Base-by-base conservation (phyloP, 1,284 basidiomycete species). In the Stereum hirsutum region DNA sequence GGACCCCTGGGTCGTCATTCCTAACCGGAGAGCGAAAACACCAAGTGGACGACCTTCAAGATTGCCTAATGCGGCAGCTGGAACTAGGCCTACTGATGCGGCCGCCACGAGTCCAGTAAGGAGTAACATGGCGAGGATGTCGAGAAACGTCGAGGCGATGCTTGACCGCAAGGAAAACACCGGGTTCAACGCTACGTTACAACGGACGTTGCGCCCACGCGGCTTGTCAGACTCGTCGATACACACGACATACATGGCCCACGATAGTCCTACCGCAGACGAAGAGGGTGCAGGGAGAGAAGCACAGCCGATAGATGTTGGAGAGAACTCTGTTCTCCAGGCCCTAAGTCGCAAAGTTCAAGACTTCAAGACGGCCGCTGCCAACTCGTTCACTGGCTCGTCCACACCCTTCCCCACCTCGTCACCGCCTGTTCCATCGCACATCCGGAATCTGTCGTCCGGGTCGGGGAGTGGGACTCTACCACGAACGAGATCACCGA, bases 221-320 rank as follows among this genome's bases (percentile, higher is more conserved):
- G 89, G 90, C 1, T 62, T 95, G 31, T 90, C 86, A 1, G 93
- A 96, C 59, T 92, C 90, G 5, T 92, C 89, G 1, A 91, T 96
- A 47, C 85, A 81, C 48, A 86, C 89, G 1, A 87, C 87, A 0
- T 93, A 86, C 60, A 64, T 80, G 41, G 68, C 59, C 40, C 80
- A 82, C 38, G 69, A 59, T 8, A 67, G 62, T 19, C 67, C 64
- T 15, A 23, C 56, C 14, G 38, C n/a, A n/a, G 46, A 38, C 51
- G 41, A 39, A 43, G 15, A 23, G 43, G 32, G 6, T 12, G 37
- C 35, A 35, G 41, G 19, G 43, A 49, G 23, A 43, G 35, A 21
- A 27, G 12, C 32, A 38, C 11, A 23, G 17, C 12, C 33, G 39
- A 40, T 26, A 61, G 57, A 57, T 62, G n/a, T 38, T 66, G 20